phyloP scores from a whole-genome alignment of 2,329 filamentous ascomycete species.

The Ophiostoma angusticollis region DNA sequence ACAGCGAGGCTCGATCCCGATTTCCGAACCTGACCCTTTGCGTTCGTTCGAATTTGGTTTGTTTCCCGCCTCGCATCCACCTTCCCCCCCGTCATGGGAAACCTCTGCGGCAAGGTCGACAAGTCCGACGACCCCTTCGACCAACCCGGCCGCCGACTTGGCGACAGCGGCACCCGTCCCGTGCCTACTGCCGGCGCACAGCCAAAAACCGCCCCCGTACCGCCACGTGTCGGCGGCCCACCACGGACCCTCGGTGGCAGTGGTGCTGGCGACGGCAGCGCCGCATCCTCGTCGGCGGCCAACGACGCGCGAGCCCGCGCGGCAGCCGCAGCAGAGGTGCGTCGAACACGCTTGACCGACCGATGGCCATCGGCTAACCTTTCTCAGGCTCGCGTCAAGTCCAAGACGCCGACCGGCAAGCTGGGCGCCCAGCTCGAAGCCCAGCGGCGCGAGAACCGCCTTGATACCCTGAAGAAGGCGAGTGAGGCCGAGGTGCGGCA shows the following conservation, averaged over 20 bases:
- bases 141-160: constrained; percentile 60
- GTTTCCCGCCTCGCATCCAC: too few relatives aligned
- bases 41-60: too few relatives aligned
- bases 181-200: constrained; percentile 20
- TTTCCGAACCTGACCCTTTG: too few relatives aligned
- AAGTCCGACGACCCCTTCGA: constrained; percentile 48
- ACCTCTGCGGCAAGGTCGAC: constrained; percentile 65
- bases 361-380: too few relatives aligned
- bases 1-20: too few relatives aligned
- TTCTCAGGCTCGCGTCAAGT: constrained; percentile 19
- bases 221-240: constrained; percentile 37
- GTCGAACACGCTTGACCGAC: too few relatives aligned
- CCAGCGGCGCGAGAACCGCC: constrained; percentile 63
- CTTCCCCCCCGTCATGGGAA: constrained; percentile 60
- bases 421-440: constrained; percentile 57
- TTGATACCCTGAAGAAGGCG: constrained; percentile 52
- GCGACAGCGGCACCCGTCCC: constrained; percentile 40
- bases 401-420: constrained; percentile 50
- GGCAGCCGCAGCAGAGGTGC: constrained; percentile 73
- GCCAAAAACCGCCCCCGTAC: constrained; percentile 37
- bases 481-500: constrained; percentile 53
- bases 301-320: constrained; percentile 58
- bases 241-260: constrained; percentile 52
- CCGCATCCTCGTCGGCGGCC: constrained; percentile 18
- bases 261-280: constrained; percentile 31